Evolutionary conservation across 768 basidiomycete species (phyloP).

Genomic region (Collybia sordida): DNA sequence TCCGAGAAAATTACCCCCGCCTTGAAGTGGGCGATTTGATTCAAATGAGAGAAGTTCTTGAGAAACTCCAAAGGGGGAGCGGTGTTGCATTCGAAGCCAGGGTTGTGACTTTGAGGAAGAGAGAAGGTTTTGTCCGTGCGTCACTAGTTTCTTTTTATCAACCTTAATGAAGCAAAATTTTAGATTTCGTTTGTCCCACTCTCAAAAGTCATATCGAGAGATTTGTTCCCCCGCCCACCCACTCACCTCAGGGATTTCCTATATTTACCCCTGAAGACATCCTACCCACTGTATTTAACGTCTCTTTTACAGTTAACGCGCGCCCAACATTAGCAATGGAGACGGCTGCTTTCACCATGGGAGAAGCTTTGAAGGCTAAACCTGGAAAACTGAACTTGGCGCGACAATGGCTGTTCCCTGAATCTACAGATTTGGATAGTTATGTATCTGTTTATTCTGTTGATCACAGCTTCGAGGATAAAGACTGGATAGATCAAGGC

Average conservation of each 20-base stretch:
- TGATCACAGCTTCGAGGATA: slow-evolving; percentile 25
- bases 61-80: slow-evolving; percentile 28
- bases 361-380: slow-evolving; percentile 18
- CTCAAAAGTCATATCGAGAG: slow-evolving; percentile 39
- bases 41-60: slow-evolving; percentile 41
- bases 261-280: slow-evolving; percentile 28
- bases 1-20: slow-evolving; percentile 38
- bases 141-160: slow-evolving; percentile 8
- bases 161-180: neutral
- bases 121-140: slow-evolving; percentile 48
- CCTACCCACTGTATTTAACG: slow-evolving; percentile 43
- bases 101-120: slow-evolving; percentile 39
- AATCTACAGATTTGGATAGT: slow-evolving; percentile 26
- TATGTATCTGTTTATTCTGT: slow-evolving; percentile 16
- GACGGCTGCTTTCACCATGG: slow-evolving; percentile 30
- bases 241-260: slow-evolving; percentile 10
- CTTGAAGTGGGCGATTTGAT: slow-evolving; percentile 46
- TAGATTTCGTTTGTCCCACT: slow-evolving; percentile 40
- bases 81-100: slow-evolving; percentile 45
- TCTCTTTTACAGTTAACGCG: slow-evolving; percentile 48
- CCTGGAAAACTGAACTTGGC: slow-evolving; percentile 26
- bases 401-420: slow-evolving; percentile 46
- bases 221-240: slow-evolving; percentile 22
- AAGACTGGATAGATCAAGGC: slow-evolving; percentile 44
- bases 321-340: slow-evolving; percentile 44